A percentile compares a stretch with the other conserved stretches of the same genome.
phyloP scores from a whole-genome alignment of 768 basidiomycete genomes.

The Strobilomyces dryophilus region DNA sequence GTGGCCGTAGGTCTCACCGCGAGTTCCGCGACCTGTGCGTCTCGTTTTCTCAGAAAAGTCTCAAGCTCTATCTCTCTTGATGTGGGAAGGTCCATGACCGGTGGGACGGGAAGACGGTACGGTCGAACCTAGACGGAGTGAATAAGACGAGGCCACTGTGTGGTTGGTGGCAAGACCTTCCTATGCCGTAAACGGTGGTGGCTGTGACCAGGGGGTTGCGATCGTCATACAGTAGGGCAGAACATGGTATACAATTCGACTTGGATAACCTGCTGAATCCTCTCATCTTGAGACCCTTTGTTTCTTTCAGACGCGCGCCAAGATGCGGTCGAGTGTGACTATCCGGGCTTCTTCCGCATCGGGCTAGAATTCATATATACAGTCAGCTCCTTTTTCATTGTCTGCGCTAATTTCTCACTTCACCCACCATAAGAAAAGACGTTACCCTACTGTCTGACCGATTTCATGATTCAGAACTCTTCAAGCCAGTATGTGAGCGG shows the following conservation, averaged over 20 bases:
- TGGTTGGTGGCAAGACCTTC: constrained; percentile 29
- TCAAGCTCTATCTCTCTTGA: constrained; percentile 80
- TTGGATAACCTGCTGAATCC: neutral
- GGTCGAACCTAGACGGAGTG: constrained; percentile 12
- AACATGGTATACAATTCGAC: neutral
- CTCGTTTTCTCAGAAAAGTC: constrained; percentile 68
- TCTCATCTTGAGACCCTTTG: neutral
- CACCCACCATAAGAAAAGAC: neutral
- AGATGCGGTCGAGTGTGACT: neutral
- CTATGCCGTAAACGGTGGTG: constrained; percentile 30
- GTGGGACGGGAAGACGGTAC: constrained; percentile 9
- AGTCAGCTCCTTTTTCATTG: neutral
- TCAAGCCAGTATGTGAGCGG: constrained; percentile 1
- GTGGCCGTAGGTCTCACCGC: constrained; percentile 47
- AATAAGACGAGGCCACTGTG: constrained; percentile 20
- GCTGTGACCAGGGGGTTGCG: constrained; percentile 19
- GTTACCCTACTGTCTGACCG: neutral
- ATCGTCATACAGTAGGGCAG: no score
- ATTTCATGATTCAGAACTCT: neutral
- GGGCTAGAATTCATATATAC: neutral
- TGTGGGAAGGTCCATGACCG: constrained; percentile 64
- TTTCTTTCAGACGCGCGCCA: neutral
- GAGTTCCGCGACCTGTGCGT: constrained; percentile 66
- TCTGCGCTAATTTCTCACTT: neutral
- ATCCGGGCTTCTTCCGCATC: neutral